Evolutionary conservation across 108 stramenopile species (phyloP), one percentile per base, ranked within the genome.

Genomic region (Cyclostephanos tholiformis): DNA sequence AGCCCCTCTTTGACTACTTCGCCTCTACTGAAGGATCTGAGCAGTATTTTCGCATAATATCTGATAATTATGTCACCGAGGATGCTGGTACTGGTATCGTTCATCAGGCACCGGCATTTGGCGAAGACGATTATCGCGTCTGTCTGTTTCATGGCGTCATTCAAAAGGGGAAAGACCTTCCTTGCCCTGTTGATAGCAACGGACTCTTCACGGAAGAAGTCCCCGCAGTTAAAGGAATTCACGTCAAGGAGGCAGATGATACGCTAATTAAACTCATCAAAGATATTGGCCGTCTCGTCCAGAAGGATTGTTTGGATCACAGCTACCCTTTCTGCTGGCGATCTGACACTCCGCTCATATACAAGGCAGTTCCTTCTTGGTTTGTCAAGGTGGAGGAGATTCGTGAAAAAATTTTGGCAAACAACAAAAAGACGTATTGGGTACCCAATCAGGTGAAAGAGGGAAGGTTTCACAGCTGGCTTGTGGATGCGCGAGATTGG

Each of bases 101-200:
- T 43, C 99, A 99, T 85, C 97, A 99, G 84, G 98, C 99, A 0
- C 97, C 99, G 1, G 99, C 97, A 36, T 99, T 99, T 82, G 99
- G 99, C 68, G 99, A 99, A 78, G 99, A 99, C 86, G 99, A 99
- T 96, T 98, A 97, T 90, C 95, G 99, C 32, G 99, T 99, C 17
- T 99, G 99, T 83, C 59, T 98, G 67, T 93, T 90, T 14, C 84
- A 97, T 60, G 93, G 91, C 19, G 83, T 99, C 38, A 95, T 99
- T 75, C 65, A 68, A 20, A 97, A 97, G 77, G 97, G 94, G n/a
- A 84, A 76, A 26, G 96, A 97, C 27, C 76, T 98, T 27, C 98
- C 98, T 44, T 97, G 97, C 67, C 98, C 98, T 49, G 95, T 99
- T 17, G 98, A 99, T 89, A 82, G 76, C 36, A 91, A 92, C 79